Evolutionary conservation across 768 basidiomycete genomes (phyloP).

Genomic region (Chalciporus piperatus): DNA sequence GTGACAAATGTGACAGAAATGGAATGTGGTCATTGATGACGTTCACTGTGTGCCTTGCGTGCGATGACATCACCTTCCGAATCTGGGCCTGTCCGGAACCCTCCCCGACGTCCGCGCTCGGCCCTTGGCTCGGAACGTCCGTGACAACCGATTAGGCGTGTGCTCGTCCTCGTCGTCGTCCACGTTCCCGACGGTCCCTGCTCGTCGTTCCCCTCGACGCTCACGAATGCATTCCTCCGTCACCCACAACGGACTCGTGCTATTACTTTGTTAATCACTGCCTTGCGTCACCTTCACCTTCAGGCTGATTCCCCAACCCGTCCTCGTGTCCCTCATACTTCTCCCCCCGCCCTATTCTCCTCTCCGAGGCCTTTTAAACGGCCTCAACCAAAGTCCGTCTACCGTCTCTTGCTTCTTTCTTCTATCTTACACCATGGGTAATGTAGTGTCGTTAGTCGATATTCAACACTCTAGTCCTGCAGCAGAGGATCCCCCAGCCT

Average conservation of each 20-base stretch:
- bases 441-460: conserved; percentile 32
- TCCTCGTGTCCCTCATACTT: conserved; percentile 30
- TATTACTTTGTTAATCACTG: conserved; percentile 9
- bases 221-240: conserved; percentile 9
- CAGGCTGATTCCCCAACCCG: conserved; percentile 19
- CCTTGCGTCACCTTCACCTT: conserved; percentile 24
- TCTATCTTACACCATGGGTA: conserved; percentile 25
- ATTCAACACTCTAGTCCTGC: conserved; percentile 24
- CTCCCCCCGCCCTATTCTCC: conserved; percentile 26
- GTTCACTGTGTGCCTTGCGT: conserved; percentile 25
- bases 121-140: conserved; percentile 10
- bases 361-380: conserved; percentile 21
- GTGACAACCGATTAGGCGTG: conserved; percentile 20
- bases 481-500: conserved; percentile 10
- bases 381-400: conserved; percentile 23
- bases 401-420: conserved; percentile 1
- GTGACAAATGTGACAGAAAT: not conserved
- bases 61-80: conserved; percentile 29
- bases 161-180: conserved; percentile 13
- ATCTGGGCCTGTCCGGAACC: conserved; percentile 29
- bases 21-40: conserved; percentile 18
- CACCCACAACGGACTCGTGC: conserved; percentile 16
- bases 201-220: conserved; percentile 12
- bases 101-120: conserved; percentile 22
- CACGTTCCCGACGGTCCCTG: conserved; percentile 19